Percentiles rank a stretch among this genome's conserved stretches.
Conservation (phyloP, 1,139 yeast species). For the Lodderomyces theae region DNA sequence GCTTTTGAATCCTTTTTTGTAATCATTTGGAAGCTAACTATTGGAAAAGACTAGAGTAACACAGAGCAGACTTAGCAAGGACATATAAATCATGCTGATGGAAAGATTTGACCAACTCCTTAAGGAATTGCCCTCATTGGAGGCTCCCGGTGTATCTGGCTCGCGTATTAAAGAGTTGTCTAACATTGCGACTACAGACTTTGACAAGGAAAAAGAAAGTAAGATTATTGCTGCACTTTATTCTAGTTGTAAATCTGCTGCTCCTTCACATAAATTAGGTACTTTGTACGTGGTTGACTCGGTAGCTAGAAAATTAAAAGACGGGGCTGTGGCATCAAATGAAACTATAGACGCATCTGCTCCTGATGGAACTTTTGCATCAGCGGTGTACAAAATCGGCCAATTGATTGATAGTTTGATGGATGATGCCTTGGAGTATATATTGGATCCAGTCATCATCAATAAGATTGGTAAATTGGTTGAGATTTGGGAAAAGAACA, state of each 20-base stretch:
- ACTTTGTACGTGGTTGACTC: slow-evolving; percentile 90
- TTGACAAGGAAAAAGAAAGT: slow-evolving; percentile 44
- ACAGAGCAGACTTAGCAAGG: neutral
- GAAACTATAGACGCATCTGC: slow-evolving; percentile 47
- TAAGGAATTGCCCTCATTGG: slow-evolving; percentile 69
- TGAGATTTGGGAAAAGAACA: slow-evolving; percentile 90
- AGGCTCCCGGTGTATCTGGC: slow-evolving; percentile 94
- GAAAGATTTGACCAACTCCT: slow-evolving; percentile 70
- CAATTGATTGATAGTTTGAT: slow-evolving; percentile 57
- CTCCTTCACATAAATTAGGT: slow-evolving; percentile 84
- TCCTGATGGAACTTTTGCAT: slow-evolving; percentile 70
- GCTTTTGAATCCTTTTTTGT: neutral
- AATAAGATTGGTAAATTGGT: slow-evolving; percentile 79
- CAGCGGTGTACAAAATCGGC: slow-evolving; percentile 64
- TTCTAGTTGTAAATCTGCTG: slow-evolving; percentile 70
- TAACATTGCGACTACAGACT: slow-evolving; percentile 71
- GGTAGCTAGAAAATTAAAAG: slow-evolving; percentile 80
- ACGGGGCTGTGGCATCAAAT: slow-evolving; percentile 60
- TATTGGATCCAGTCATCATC: slow-evolving; percentile 50
- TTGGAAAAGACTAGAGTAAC: neutral
- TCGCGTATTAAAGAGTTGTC: slow-evolving; percentile 87
- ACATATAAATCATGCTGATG: slow-evolving; percentile 16
- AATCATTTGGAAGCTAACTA: neutral
- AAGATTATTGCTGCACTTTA: slow-evolving; percentile 57
- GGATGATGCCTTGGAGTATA: slow-evolving; percentile 57